Evolutionary conservation across 2,329 filamentous ascomycete species (phyloP).

Genomic region (Hymenoscyphus infarciens): DNA sequence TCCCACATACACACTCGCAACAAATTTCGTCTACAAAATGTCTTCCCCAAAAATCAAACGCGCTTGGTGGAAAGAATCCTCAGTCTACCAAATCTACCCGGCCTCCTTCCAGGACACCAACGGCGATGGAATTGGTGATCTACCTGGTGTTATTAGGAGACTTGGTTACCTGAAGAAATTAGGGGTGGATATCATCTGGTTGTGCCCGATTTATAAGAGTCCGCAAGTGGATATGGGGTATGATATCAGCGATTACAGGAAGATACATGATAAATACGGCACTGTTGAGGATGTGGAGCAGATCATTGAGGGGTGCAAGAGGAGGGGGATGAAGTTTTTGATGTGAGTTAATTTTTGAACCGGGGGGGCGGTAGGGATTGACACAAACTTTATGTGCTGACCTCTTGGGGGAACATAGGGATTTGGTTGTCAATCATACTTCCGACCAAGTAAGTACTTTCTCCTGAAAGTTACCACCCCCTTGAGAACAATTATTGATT

Average conservation of each 20-base stretch:
- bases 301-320: slow-evolving; percentile 57
- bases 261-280: slow-evolving; percentile 64
- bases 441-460: not conserved
- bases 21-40: not conserved
- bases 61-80: slow-evolving; percentile 40
- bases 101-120: slow-evolving; percentile 56
- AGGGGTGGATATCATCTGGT: slow-evolving; percentile 63
- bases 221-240: slow-evolving; percentile 70
- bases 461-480: not conserved
- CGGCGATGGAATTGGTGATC: slow-evolving; percentile 56
- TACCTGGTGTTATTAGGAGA: slow-evolving; percentile 60
- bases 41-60: not conserved
- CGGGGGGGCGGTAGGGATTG: not conserved
- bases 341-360: slow-evolving; percentile 37
- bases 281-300: slow-evolving; percentile 62
- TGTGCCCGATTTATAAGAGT: slow-evolving; percentile 62
- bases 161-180: slow-evolving; percentile 59
- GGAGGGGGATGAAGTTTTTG: slow-evolving; percentile 61
- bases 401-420: not conserved
- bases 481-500: not conserved
- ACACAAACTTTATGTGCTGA: not conserved
- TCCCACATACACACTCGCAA: too few relatives aligned
- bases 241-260: slow-evolving; percentile 67
- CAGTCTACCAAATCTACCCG: slow-evolving; percentile 57
- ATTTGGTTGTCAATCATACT: slow-evolving; percentile 8